phyloP scores from a whole-genome alignment of 495 filamentous ascomycete species.

The Cryomyces minteri region DNA sequence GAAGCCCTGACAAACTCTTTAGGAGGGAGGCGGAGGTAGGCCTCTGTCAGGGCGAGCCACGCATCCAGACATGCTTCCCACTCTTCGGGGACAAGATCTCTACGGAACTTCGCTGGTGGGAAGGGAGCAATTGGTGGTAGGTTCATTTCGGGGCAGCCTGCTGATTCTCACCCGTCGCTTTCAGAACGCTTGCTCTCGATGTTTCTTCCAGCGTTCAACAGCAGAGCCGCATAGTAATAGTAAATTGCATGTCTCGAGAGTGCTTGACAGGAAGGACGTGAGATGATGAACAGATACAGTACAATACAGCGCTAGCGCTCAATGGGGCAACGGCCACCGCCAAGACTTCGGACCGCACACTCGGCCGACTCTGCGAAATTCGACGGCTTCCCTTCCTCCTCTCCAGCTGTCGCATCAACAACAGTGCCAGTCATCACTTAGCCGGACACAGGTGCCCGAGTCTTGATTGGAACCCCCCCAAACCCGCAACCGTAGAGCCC shows the following conservation, averaged over 20 bases:
- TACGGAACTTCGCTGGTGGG: constrained; percentile 47
- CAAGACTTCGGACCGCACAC: constrained; percentile 1
- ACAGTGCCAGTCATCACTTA: constrained; percentile 23
- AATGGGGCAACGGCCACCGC: not conserved
- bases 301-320: not conserved
- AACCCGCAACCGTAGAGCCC: not conserved
- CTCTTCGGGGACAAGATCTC: constrained; percentile 44
- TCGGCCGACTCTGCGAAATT: not conserved
- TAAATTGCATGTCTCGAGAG: too few relatives aligned
- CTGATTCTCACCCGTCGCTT: constrained; percentile 35
- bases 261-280: too few relatives aligned
- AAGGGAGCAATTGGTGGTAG: constrained; percentile 59
- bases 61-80: constrained; percentile 66
- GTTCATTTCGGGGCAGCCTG: constrained; percentile 20
- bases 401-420: not conserved
- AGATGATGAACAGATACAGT: too few relatives aligned
- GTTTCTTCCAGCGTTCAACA: too few relatives aligned
- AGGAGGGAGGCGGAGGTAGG: constrained; percentile 39
- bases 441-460: constrained; percentile 29
- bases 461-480: constrained; percentile 35
- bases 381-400: not conserved
- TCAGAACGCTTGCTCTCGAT: not conserved
- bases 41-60: constrained; percentile 47
- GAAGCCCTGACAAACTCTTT: constrained; percentile 31
- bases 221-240: too few relatives aligned